Evolutionary conservation across 75 land plant species (phyloP), one percentile per base, ranked within the genome.

Genomic region (Isoetes taiwanensis): DNA sequence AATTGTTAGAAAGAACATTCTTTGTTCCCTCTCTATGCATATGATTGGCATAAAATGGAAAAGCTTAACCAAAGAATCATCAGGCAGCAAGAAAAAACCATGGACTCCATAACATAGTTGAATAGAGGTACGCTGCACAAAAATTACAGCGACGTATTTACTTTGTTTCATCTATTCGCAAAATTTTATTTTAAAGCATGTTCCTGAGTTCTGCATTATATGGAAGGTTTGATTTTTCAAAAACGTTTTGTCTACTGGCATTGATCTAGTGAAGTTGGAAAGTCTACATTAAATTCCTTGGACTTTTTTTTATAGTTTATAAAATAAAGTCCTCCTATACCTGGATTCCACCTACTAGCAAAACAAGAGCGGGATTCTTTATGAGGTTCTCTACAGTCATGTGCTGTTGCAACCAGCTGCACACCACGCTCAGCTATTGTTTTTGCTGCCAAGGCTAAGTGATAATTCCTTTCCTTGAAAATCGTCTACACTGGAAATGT

Each of bases 361-460:
- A 74, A 54, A 86, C 83, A 19, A 91, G 62, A 23, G 91, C 78
- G 2, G 97, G 97, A 55, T 91, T 91, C 60, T 91, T 91, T 1
- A 86, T 79, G 14, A 91, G 70, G 64, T 76, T 91, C 21, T 90
- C 97, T 6, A 90, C 81, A 19, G 86, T 80, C 56, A 85, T 90
- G 97, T 0, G 97, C 97, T 20, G 97, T 90, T 31, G 78, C 97
- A 67, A 90, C 97, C 39, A 90, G 71, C 61, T 91, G 97, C 10
- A 91, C 93, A 43, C 97, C 97, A 63, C 97, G 78, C 64, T 91
- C 88, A 41, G 97, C 93, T 57, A 91, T 91, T 12, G 97, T 91
- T 24, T 86, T 80, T n/a, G 97, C 97, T 40, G 97, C 97, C 59
- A 79, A 23, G 17, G 97, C 93, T 70, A n/a, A n/a, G n/a, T n/a